Evolutionary conservation across 768 basidiomycete species (phyloP), one percentile per base, ranked within the genome.

Genomic region (Boletus edulis): DNA sequence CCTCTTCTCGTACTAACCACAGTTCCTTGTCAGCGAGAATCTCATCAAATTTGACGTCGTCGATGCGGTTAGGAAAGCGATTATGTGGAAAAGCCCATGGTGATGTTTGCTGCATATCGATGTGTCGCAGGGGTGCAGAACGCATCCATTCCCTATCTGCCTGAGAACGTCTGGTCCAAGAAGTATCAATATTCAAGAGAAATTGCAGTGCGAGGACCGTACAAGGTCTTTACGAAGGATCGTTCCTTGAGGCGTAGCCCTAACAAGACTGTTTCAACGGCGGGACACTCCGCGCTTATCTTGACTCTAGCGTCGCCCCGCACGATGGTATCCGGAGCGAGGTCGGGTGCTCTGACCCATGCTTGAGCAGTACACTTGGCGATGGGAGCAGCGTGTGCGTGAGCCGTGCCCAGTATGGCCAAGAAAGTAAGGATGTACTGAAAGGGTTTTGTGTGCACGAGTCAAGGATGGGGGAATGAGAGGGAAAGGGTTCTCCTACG

Each of bases 311-410:
- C 45, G n/a, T 54, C 58, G 2, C 62, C 62, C 3, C 34, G 46
- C 15, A 64, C 14, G 20, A 64, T 35, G 12, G 51, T 24, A 1
- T 39, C 47, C 10, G 62, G 62, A 29, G 38, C 34, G 37, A 63
- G 62, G 37, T 64, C 62, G 6, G 62, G 55, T 24, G 58, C 62
- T 51, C 58, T 57, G n/a, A 64, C 62, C 62, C 55, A 63, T 20
- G 55, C 62, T 2, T 29, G 40, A 39, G n/a, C 17, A 9, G 20
- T 56, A 38, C 62, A 62, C 18, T 49, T 43, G 4, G 46, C 18
- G n/a, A 3, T 4, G 24, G 51, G 24, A 11, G 27, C 4, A 32
- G 9, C 4, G 3, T 11, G 8, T 18, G 51, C 43, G 8, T 51
- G 40, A 22, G 20, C 45, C n/a, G 17, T 24, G 10, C 49, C 49